Percentiles rank a stretch among this genome's conserved stretches.
phyloP scores from a whole-genome alignment of 2,329 filamentous ascomycete species.

The Aspergillus ochraceoroseus region DNA sequence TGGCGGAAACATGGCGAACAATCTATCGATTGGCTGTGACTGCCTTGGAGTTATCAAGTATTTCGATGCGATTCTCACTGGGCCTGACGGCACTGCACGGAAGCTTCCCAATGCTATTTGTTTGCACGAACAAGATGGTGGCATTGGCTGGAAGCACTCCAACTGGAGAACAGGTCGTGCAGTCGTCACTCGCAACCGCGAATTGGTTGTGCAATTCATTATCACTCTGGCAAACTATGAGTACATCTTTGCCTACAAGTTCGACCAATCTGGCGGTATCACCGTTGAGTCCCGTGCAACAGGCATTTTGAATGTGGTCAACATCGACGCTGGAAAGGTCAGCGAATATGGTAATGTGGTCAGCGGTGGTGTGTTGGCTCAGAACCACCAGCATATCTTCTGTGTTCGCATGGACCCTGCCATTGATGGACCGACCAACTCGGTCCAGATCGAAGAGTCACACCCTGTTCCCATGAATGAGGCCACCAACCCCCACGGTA shows the following conservation, averaged over 20 bases:
- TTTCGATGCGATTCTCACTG: slow-evolving; percentile 55
- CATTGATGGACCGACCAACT: slow-evolving; percentile 53
- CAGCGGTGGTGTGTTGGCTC: slow-evolving; percentile 61
- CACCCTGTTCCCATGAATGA: slow-evolving; percentile 54
- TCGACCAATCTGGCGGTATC: slow-evolving; percentile 56
- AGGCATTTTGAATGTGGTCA: slow-evolving; percentile 61
- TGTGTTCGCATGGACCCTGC: slow-evolving; percentile 60
- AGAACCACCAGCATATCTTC: slow-evolving; percentile 72
- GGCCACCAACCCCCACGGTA: slow-evolving; percentile 50
- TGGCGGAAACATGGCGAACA: slow-evolving; percentile 63
- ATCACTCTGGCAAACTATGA: slow-evolving; percentile 57
- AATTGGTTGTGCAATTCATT: slow-evolving; percentile 61
- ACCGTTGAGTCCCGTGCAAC: slow-evolving; percentile 64
- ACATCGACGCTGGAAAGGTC: slow-evolving; percentile 55
- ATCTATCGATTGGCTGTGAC: slow-evolving; percentile 49
- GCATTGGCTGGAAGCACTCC: slow-evolving; percentile 64
- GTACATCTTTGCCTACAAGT: slow-evolving; percentile 49
- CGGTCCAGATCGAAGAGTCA: slow-evolving; percentile 53
- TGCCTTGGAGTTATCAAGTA: slow-evolving; percentile 64
- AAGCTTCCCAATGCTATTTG: slow-evolving; percentile 60
- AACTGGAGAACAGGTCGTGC: slow-evolving; percentile 62
- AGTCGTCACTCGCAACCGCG: slow-evolving; percentile 56
- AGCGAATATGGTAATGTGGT: slow-evolving; percentile 64
- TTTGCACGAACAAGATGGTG: slow-evolving; percentile 62
- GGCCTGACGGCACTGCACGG: slow-evolving; percentile 51